phyloP scores from a whole-genome alignment of 345 rosid species.

The Brassica incana region DNA sequence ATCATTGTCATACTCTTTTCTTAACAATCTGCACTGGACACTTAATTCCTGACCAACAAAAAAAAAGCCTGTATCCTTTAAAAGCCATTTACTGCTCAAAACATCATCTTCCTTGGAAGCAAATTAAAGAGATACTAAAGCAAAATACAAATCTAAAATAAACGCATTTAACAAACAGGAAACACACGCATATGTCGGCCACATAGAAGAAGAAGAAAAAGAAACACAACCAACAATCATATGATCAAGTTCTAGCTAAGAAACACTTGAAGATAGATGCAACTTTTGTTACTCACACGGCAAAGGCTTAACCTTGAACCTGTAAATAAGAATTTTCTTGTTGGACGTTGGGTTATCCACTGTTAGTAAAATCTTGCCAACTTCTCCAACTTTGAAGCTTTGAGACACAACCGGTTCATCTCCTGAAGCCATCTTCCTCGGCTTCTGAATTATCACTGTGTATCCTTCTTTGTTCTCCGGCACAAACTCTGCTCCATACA shows the following conservation, averaged over 20 bases:
- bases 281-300: slow-evolving; percentile 2
- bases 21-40: neutral
- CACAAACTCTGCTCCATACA: slow-evolving; percentile 42
- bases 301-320: slow-evolving; percentile 38
- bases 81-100: neutral
- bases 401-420: slow-evolving; percentile 39
- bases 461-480: slow-evolving; percentile 38
- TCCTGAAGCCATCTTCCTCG: slow-evolving; percentile 29
- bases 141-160: slow-evolving; percentile 9
- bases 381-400: slow-evolving; percentile 41
- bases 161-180: slow-evolving; percentile 22
- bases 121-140: neutral
- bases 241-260: slow-evolving; percentile 24
- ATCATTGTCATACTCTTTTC: neutral
- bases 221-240: slow-evolving; percentile 20
- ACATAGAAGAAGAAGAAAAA: neutral
- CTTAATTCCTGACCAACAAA: neutral
- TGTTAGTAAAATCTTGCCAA: slow-evolving; percentile 39
- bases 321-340: slow-evolving; percentile 40
- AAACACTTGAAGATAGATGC: slow-evolving; percentile 9
- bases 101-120: slow-evolving; percentile 1
- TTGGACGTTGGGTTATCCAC: slow-evolving; percentile 32
- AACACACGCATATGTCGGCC: slow-evolving; percentile 21
- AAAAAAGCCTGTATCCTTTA: neutral
- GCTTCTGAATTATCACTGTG: slow-evolving; percentile 43